These are phyloP conservation scores for Carex arenaria DNA, from an alignment of 202 grass and related monocot genomes.

Conservation along the genomic window DNA sequence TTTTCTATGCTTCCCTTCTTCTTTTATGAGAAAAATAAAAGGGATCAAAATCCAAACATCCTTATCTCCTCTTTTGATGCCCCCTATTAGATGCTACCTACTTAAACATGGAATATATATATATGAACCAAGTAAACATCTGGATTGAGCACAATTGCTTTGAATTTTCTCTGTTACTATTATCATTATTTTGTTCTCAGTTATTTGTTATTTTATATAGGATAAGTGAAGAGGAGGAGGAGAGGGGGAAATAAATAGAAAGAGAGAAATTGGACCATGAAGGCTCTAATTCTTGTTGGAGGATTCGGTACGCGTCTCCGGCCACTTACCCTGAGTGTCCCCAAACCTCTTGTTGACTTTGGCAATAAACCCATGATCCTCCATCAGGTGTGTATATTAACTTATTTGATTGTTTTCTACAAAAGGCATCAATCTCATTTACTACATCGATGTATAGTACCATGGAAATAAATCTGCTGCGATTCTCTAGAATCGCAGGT, in stretches of 20 bases:
- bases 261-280: slow-evolving; percentile 45
- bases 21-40: no score
- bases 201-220: not conserved
- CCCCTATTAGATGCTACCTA: not conserved
- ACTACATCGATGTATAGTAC: not conserved
- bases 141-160: not conserved
- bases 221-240: not conserved
- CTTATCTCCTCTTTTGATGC: slow-evolving; percentile 2
- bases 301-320: slow-evolving; percentile 89
- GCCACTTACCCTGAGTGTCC: slow-evolving; percentile 81
- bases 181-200: not conserved
- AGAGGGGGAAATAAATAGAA: slow-evolving; percentile 4
- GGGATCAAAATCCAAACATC: slow-evolving; percentile 2
- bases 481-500: no score
- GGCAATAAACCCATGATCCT: slow-evolving; percentile 97
- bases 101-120: not conserved
- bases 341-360: slow-evolving; percentile 94
- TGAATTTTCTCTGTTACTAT: not conserved
- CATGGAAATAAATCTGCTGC: not conserved
- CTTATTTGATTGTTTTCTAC: not conserved
- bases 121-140: not conserved
- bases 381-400: slow-evolving; percentile 60
- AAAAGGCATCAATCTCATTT: not conserved
- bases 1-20: no score
- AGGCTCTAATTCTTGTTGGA: slow-evolving; percentile 94